Evolutionary conservation across 768 basidiomycete genomes (phyloP), one percentile per base, ranked within the genome.

Genomic region (Phylloporus rhodoxanthus): DNA sequence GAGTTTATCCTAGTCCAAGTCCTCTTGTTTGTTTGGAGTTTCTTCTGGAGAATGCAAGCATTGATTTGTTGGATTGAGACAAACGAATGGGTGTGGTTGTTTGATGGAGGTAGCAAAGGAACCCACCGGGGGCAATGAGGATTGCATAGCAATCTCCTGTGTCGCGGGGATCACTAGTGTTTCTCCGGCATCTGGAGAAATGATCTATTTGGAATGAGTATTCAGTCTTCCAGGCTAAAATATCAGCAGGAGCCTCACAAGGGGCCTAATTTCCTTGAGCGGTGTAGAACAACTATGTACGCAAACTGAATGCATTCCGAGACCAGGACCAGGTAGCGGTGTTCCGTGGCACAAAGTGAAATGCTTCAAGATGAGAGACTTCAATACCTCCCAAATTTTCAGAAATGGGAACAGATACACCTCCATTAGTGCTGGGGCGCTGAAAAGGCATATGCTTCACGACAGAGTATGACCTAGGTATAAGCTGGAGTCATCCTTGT

Each of bases 111-210:
- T 2, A 69, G 36, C 17, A 61, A 64, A 17, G 39, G 41, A n/a
- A 28, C n/a, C 15, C n/a, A 28, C 9, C 20, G 45, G 39, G 6
- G 62, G 60, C 14, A 65, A 64, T 14, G 55, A 56, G 0, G 57
- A 66, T 34, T 51, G 52, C 57, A 60, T 61, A 28, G 56, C 52
- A 44, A 65, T 48, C 39, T 62, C 63, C 60, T 57, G 72, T 50
- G 64, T 70, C 14, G 45, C 63, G 33, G 62, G 68, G n/a, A 77
- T 62, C 6, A 67, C 62, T 53, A 81, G 81, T 0, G 82, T 82
- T 57, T 78, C 73, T 42, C 77, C 75, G 15, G 77, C 55, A 20
- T 68, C 61, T 17, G 55, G 60, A 37, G 55, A 51, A 46, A 45
- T 55, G 43, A 56, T 52, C 63, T 56, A 25, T 50, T 32, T 50